Percentiles rank a stretch among this genome's conserved stretches.
These are phyloP conservation scores for Rubroboletus satanas DNA, from an alignment of 768 basidiomycete species.

Conservation along the genomic window DNA sequence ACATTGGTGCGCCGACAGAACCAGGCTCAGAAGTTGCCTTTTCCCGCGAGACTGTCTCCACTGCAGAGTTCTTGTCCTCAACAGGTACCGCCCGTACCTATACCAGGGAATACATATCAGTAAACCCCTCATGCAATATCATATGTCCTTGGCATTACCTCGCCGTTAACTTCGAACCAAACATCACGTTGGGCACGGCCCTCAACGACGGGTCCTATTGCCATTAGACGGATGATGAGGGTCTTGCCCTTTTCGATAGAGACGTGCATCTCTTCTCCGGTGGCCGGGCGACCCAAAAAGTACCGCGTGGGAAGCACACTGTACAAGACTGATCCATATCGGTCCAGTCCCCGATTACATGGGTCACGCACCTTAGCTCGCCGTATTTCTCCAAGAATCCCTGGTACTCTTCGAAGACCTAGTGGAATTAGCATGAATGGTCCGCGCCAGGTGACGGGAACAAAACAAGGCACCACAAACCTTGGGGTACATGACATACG, in stretches of 20 bases:
- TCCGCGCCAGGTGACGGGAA: conserved; percentile 6
- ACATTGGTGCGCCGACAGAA: conserved; percentile 97
- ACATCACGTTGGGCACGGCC: conserved; percentile 92
- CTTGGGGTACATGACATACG: conserved; percentile 99
- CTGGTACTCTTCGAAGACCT: conserved; percentile 98
- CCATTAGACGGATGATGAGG: conserved; percentile 93
- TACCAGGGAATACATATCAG: conserved; percentile 14
- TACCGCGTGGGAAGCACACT: conserved; percentile 95
- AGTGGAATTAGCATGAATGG: conserved; percentile 12
- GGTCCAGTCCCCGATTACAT: background rate
- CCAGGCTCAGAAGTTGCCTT: conserved; percentile 92
- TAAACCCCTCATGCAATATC: conserved; percentile 10
- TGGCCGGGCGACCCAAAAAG: conserved; percentile 89
- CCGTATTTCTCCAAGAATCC: conserved; percentile 94
- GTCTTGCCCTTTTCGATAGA: conserved; percentile 96
- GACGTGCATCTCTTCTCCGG: conserved; percentile 96
- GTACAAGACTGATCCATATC: conserved; percentile 17
- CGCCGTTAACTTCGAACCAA: conserved; percentile 98
- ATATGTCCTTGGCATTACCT: conserved; percentile 45
- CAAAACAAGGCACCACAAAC: conserved; percentile 36
- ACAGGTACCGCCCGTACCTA: conserved; percentile 93
- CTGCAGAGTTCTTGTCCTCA: conserved; percentile 95
- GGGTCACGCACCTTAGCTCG: conserved; percentile 69
- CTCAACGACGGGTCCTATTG: conserved; percentile 89
- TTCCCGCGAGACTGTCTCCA: conserved; percentile 92